Evolutionary conservation across 2,329 filamentous ascomycete genomes (phyloP).

Genomic region (Venturiaceae sp.): DNA sequence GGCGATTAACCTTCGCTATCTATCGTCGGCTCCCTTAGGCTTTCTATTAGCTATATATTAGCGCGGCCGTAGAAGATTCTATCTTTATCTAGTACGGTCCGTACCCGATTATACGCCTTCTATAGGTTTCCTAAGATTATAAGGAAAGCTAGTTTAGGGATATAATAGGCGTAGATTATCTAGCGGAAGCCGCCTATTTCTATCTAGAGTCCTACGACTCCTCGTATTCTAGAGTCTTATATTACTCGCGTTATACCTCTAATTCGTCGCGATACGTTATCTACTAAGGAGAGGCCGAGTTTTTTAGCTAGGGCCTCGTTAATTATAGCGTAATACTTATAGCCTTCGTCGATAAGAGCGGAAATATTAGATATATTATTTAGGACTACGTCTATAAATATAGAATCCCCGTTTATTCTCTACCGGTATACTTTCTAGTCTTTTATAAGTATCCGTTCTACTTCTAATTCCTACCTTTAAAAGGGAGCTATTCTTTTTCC

Average conservation of each 20-base stretch:
- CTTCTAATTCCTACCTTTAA: neutral
- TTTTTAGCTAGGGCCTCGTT: neutral
- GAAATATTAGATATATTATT: neutral
- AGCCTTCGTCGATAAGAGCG: neutral
- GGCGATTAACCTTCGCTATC: too few species aligned
- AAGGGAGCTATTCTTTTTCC: neutral
- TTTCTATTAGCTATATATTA: neutral
- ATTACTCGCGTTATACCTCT: neutral
- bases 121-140: neutral
- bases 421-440: neutral
- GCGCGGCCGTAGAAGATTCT: neutral
- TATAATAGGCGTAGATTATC: neutral
- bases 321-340: neutral
- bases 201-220: neutral
- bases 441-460: neutral
- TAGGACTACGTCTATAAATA: neutral
- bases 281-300: neutral
- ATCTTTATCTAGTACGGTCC: neutral
- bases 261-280: neutral
- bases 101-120: neutral
- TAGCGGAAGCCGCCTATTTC: neutral
- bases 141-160: neutral
- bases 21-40: too few species aligned
- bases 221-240: neutral
- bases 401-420: neutral